These are phyloP conservation scores for Magnolia changhungtana DNA, from an alignment of 164 flowering plant genomes.

Conservation along the genomic window DNA sequence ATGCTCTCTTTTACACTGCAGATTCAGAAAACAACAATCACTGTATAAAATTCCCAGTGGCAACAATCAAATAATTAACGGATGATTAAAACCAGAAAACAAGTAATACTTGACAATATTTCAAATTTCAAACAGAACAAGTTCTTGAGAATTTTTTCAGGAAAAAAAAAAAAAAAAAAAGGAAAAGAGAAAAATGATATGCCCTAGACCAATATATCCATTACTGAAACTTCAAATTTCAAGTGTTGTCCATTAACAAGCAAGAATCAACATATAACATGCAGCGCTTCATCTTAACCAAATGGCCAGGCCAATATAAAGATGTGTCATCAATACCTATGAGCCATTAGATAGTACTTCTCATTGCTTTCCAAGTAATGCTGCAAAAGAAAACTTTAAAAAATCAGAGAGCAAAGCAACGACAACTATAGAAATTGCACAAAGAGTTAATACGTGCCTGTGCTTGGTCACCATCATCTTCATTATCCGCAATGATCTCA, in stretches of 20 bases:
- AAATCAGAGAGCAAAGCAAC: background rate
- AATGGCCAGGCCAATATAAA: background rate
- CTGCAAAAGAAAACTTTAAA: slow-evolving; percentile 41
- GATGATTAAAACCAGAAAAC: background rate
- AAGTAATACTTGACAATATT: background rate
- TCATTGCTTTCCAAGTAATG: slow-evolving; percentile 98
- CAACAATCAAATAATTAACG: background rate
- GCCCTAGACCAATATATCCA: background rate
- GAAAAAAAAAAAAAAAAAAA: too few species aligned
- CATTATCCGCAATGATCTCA: slow-evolving; percentile 56
- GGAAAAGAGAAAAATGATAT: background rate
- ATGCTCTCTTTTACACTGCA: slow-evolving; percentile 93
- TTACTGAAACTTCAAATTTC: background rate
- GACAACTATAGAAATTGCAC: slow-evolving; percentile 1
- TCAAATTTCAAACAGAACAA: background rate
- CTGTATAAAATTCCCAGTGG: background rate
- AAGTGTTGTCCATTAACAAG: background rate
- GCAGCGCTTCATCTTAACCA: background rate
- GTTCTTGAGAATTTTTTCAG: too few species aligned
- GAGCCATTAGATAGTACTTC: slow-evolving; percentile 97
- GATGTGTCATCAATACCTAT: slow-evolving; percentile 49
- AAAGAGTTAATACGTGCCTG: slow-evolving; percentile 45
- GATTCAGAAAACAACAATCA: slow-evolving; percentile 6
- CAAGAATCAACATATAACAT: background rate
- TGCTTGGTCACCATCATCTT: slow-evolving; percentile 90